A percentile compares a stretch with the other conserved stretches of the same genome.
Conservation (phyloP, 1,284 basidiomycete species). For the Anthracocystis setariae region DNA sequence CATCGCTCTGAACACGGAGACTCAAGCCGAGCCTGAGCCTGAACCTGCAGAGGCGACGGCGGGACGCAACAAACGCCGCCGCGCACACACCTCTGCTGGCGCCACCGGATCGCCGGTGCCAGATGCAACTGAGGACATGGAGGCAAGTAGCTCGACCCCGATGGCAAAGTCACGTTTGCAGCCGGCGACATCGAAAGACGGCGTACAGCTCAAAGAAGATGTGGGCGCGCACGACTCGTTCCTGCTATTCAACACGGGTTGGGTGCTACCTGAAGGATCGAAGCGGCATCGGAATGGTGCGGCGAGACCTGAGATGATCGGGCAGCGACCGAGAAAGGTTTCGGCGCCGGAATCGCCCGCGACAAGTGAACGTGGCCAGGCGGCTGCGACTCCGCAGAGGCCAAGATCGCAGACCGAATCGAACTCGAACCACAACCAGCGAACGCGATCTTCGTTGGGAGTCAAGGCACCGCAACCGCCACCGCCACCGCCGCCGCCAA, state of each 20-base stretch:
- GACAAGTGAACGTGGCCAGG: neutral
- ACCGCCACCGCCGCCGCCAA: too few species aligned
- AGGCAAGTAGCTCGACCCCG: constrained; percentile 1
- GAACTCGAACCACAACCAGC: constrained; percentile 8
- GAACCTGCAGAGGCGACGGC: neutral
- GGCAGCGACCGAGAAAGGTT: constrained; percentile 39
- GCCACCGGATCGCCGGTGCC: constrained; percentile 3
- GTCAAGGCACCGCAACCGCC: constrained; percentile 7
- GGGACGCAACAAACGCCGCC: constrained; percentile 21
- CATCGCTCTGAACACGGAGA: constrained; percentile 11
- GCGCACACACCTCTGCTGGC: constrained; percentile 17
- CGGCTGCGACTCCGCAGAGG: constrained; percentile 20
- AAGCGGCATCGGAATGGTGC: constrained; percentile 34
- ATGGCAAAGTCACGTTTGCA: constrained; percentile 21
- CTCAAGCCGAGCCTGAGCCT: neutral
- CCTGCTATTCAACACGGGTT: constrained; percentile 83
- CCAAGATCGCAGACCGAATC: constrained; percentile 30
- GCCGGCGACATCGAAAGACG: constrained; percentile 70
- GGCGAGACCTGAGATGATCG: constrained; percentile 33
- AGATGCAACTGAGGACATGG: neutral
- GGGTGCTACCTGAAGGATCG: constrained; percentile 81
- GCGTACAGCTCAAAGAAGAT: constrained; percentile 68
- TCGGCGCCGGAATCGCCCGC: constrained; percentile 49
- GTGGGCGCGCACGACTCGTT: constrained; percentile 81
- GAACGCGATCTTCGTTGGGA: neutral